phyloP scores from a whole-genome alignment of 116 monocot genomes.

The Cymodocea nodosa region DNA sequence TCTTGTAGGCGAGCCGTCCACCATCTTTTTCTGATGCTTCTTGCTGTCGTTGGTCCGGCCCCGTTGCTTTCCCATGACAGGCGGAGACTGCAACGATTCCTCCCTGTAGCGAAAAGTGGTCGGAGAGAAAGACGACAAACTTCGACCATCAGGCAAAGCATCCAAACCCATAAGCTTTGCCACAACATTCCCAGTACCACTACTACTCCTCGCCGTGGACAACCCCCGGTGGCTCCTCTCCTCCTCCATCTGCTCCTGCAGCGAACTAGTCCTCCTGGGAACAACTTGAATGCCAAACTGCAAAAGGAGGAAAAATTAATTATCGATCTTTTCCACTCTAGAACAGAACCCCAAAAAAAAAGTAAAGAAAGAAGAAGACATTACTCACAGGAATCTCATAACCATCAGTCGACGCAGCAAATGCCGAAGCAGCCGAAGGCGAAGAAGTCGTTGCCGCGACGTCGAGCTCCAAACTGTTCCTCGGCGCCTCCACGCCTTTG shows the following conservation, averaged over 20 bases:
- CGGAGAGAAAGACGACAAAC: conserved; percentile 5
- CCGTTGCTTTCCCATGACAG: background rate
- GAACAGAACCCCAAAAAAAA: background rate
- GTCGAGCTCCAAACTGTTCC: conserved; percentile 71
- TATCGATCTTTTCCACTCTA: background rate
- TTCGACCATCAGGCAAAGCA: conserved; percentile 14
- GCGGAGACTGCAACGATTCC: conserved; percentile 8
- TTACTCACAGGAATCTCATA: conserved; percentile 15
- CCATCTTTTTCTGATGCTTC: background rate
- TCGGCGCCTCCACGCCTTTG: conserved; percentile 72
- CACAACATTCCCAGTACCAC: conserved; percentile 38
- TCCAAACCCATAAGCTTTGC: conserved; percentile 88
- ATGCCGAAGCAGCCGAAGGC: background rate
- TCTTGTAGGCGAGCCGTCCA: background rate
- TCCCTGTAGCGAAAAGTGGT: conserved; percentile 19
- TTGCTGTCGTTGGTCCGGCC: background rate
- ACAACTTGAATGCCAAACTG: conserved; percentile 12
- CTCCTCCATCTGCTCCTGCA: conserved; percentile 4
- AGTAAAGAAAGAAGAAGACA: background rate
- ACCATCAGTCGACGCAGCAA: background rate
- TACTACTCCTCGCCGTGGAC: background rate
- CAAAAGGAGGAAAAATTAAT: background rate
- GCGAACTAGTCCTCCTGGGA: conserved; percentile 10
- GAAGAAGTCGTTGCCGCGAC: background rate
- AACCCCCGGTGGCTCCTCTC: background rate